phyloP scores from a whole-genome alignment of 208 protist species.

The Balamuthia mandrillaris region DNA sequence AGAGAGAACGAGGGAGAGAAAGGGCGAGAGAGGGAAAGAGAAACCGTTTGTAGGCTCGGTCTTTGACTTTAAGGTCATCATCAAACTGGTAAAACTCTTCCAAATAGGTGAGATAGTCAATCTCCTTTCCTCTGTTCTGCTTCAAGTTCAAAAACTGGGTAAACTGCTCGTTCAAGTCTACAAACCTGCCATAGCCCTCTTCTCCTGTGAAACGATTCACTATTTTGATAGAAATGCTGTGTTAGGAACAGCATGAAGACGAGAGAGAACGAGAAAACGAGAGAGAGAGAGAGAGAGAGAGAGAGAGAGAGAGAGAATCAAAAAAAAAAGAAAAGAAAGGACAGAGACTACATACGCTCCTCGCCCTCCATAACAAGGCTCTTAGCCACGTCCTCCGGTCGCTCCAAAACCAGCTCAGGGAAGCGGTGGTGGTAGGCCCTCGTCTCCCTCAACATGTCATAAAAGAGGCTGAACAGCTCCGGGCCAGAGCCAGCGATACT shows the following conservation, averaged over 20 bases:
- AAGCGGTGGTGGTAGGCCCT: background rate
- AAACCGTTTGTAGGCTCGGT: constrained; percentile 1
- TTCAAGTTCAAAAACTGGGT: constrained; percentile 21
- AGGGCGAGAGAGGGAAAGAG: background rate
- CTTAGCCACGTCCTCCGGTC: constrained; percentile 3
- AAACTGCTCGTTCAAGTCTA: constrained; percentile 33
- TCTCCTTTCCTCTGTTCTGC: constrained; percentile 20
- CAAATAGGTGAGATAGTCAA: constrained; percentile 11
- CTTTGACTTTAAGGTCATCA: constrained; percentile 3
- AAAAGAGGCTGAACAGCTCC: constrained; percentile 16
- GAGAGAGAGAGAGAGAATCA: too few relatives aligned
- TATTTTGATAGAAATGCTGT: too few relatives aligned
- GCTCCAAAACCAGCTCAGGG: constrained; percentile 2
- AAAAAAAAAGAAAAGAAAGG: background rate
- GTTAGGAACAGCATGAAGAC: background rate
- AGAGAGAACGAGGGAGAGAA: background rate
- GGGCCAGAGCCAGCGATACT: background rate
- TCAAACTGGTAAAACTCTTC: background rate
- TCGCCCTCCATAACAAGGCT: constrained; percentile 17
- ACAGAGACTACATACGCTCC: background rate
- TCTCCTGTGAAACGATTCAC: constrained; percentile 32
- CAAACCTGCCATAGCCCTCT: constrained; percentile 18
- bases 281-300: background rate
- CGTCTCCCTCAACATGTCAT: constrained; percentile 15
- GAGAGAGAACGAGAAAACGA: background rate